A percentile compares a stretch with the other conserved stretches of the same genome.
These are phyloP conservation scores for Flagelloscypha sp. DNA, from an alignment of 768 basidiomycete species.

Conservation along the genomic window DNA sequence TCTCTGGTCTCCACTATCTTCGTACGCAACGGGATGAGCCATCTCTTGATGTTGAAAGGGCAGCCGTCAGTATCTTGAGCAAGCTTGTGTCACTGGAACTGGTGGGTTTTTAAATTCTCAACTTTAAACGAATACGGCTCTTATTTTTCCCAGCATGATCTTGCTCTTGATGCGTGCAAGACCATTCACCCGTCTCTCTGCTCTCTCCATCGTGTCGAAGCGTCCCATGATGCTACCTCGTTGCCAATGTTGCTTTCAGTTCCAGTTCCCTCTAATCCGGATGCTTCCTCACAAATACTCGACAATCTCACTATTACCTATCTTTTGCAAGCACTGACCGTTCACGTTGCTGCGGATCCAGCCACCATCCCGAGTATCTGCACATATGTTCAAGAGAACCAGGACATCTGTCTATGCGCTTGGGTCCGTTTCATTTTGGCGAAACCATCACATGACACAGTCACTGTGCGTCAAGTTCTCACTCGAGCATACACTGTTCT, in stretches of 20 bases:
- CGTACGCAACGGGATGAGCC: slow-evolving; percentile 34
- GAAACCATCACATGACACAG: slow-evolving; percentile 46
- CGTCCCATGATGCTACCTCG: slow-evolving; percentile 4
- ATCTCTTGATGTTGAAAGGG: slow-evolving; percentile 62
- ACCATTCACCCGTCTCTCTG: slow-evolving; percentile 40
- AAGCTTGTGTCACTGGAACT: slow-evolving; percentile 63
- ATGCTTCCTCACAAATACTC: slow-evolving; percentile 29
- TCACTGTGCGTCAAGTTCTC: slow-evolving; percentile 48
- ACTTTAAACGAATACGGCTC: neutral
- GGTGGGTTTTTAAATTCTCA: slow-evolving; percentile 37
- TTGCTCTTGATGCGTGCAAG: slow-evolving; percentile 35
- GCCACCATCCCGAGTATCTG: slow-evolving; percentile 16
- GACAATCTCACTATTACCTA: slow-evolving; percentile 53
- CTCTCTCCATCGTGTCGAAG: slow-evolving; percentile 19
- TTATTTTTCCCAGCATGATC: slow-evolving; percentile 38
- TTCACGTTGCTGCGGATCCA: slow-evolving; percentile 16
- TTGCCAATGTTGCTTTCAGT: slow-evolving; percentile 33
- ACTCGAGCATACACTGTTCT: slow-evolving; percentile 52
- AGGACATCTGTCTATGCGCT: slow-evolving; percentile 29
- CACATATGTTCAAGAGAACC: slow-evolving; percentile 19
- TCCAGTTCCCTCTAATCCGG: slow-evolving; percentile 27
- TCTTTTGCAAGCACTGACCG: slow-evolving; percentile 44
- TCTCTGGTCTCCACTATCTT: slow-evolving; percentile 38
- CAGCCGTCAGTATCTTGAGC: slow-evolving; percentile 56
- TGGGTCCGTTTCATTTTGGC: slow-evolving; percentile 42